Evolutionary conservation across 2,329 filamentous ascomycete species (phyloP), one percentile per base, ranked within the genome.

Genomic region (Arthrobotrys entomopaga): DNA sequence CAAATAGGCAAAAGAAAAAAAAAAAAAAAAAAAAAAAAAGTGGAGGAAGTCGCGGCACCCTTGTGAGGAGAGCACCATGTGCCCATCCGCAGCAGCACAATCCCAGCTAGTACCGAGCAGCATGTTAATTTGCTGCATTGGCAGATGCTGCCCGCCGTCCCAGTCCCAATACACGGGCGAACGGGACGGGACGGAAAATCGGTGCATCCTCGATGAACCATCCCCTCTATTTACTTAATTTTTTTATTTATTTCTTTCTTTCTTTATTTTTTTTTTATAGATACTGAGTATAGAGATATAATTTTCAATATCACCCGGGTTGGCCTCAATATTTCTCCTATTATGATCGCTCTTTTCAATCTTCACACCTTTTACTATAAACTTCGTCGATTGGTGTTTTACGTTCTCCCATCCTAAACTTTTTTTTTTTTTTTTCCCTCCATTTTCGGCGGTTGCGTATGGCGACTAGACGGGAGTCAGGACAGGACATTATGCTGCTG

Each of bases 171-270:
- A 64, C 66, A 71, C 66, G 66, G 66, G 66, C 64, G 66, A 71
- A 71, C 66, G 66, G 66, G 66, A 71, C 66, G 66, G 66, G 66
- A 71, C 66, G 66, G 66, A 71, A 63, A 71, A 71, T 71, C 66
- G 66, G 66, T 71, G 66, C 66, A 71, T 71, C 66, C 66, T 71
- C 66, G 66, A 71, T 71, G 66, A 64, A 63, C 66, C 49, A 63
- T 52, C 52, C 58, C 52, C 53, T 53, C 20, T 24, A 8, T 22
- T 50, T 49, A 40, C 50, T 34, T 48, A n/a, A n/a, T n/a, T n/a
- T n/a, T n/a, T n/a, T n/a, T n/a, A n/a, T n/a, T n/a, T n/a, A n/a
- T n/a, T n/a, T n/a, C n/a, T n/a, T n/a, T n/a, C n/a, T n/a, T n/a
- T n/a, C n/a, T n/a, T n/a, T n/a, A n/a, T n/a, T n/a, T n/a, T n/a